Percentiles rank a stretch among this genome's conserved stretches.
These are phyloP conservation scores for Pyropia haitanensis DNA, from an alignment of 23 red algal species.

Conservation along the genomic window DNA sequence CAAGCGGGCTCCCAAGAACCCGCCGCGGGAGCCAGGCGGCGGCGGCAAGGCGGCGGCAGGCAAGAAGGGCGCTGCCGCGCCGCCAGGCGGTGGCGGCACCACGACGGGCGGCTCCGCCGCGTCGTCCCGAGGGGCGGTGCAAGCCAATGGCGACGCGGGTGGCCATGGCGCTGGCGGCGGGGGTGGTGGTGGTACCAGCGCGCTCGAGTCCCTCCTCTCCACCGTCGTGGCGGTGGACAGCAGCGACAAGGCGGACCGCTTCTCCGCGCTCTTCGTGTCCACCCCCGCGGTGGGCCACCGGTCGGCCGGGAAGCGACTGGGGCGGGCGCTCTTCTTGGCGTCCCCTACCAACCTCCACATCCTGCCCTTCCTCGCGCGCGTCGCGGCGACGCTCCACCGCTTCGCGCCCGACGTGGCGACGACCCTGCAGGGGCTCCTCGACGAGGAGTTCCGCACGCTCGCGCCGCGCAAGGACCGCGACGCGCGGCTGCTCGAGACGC, in stretches of 20 bases:
- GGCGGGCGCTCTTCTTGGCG: conserved; percentile 24
- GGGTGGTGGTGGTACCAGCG: no score
- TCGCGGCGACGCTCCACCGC: conserved; percentile 45
- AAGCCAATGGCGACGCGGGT: no score
- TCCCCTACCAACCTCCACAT: conserved; percentile 60
- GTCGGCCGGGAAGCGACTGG: conserved; percentile 26
- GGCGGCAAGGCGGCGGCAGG: no score
- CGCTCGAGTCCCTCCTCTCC: no score
- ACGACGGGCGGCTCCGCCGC: no score
- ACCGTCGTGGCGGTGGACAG: background rate
- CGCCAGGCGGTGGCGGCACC: no score
- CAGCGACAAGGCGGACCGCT: background rate
- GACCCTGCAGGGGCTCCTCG: conserved; percentile 26
- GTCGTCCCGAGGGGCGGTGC: no score
- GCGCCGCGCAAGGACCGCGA: conserved; percentile 45
- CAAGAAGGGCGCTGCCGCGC: no score
- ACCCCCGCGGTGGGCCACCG: background rate
- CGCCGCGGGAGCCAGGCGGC: no score
- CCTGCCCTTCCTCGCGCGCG: conserved; percentile 50
- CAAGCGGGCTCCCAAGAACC: background rate
- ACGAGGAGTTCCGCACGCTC: conserved; percentile 70
- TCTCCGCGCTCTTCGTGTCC: background rate
- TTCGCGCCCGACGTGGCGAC: conserved; percentile 36
- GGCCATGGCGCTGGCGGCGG: no score
- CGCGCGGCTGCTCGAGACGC: conserved; percentile 34